Evolutionary conservation across 306 rosid species (phyloP).

Genomic region (Phaseolus lunatus): DNA sequence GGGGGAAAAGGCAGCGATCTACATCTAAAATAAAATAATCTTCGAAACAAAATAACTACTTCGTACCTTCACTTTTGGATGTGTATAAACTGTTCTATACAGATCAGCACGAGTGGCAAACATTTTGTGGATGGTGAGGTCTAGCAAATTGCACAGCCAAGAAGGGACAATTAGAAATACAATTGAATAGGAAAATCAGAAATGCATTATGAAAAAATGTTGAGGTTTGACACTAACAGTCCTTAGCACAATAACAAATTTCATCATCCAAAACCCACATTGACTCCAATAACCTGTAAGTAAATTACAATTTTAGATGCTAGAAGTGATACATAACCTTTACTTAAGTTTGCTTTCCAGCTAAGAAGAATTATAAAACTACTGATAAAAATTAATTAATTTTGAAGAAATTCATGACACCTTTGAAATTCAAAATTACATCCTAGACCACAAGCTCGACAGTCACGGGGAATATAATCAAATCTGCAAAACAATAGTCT

Average conservation of each 20-base stretch:
- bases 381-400: conserved; percentile 6
- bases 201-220: conserved; percentile 19
- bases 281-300: conserved; percentile 81
- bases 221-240: conserved; percentile 65
- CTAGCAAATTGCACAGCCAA: conserved; percentile 56
- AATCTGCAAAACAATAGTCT: conserved; percentile 67
- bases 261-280: conserved; percentile 95
- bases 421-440: conserved; percentile 88
- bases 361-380: conserved; percentile 15
- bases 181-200: conserved; percentile 37
- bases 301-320: conserved; percentile 29
- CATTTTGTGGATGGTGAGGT: conserved; percentile 87
- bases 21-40: conserved; percentile 34
- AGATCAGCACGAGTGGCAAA: conserved; percentile 94
- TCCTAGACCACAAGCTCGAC: conserved; percentile 93
- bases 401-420: conserved; percentile 51
- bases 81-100: conserved; percentile 87
- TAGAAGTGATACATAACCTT: conserved; percentile 33
- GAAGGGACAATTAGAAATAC: conserved; percentile 37
- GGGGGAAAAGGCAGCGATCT: conserved; percentile 3
- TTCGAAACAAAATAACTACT: conserved; percentile 10
- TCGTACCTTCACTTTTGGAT: conserved; percentile 91
- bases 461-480: conserved; percentile 90
- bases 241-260: conserved; percentile 88
- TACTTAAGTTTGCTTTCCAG: conserved; percentile 32